Conservation (phyloP, 2,329 filamentous ascomycete species). For the Colletotrichum sansevieriae region DNA sequence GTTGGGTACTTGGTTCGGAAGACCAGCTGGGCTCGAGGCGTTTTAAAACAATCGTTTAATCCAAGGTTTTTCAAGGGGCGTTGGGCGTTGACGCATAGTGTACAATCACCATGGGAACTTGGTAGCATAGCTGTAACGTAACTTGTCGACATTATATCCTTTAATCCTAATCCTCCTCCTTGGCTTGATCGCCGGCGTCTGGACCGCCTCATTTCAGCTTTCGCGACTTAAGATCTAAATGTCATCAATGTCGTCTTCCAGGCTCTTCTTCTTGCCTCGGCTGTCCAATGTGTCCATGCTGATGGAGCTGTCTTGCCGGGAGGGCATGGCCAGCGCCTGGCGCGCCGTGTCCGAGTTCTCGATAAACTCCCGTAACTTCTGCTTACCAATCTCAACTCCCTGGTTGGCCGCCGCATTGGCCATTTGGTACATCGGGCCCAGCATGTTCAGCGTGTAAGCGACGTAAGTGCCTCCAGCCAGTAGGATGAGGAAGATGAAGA, state of each 20-base stretch:
- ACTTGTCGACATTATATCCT: slow-evolving; percentile 41
- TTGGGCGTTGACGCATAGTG: slow-evolving; percentile 10
- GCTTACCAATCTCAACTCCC: slow-evolving; percentile 91
- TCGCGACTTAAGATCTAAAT: slow-evolving; percentile 53
- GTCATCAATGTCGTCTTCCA: slow-evolving; percentile 70
- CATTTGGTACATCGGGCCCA: slow-evolving; percentile 97
- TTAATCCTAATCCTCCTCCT: slow-evolving; percentile 30
- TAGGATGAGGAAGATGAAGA: slow-evolving; percentile 90
- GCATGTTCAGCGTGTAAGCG: slow-evolving; percentile 93
- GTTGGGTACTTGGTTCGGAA: slow-evolving; percentile 86
- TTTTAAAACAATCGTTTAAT: slow-evolving; percentile 62
- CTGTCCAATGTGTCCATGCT: slow-evolving; percentile 72
- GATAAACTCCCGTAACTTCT: slow-evolving; percentile 89
- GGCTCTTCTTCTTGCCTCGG: slow-evolving; percentile 64
- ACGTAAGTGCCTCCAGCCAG: slow-evolving; percentile 83
- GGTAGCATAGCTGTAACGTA: slow-evolving; percentile 18
- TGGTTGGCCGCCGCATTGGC: slow-evolving; percentile 88
- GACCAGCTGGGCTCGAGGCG: slow-evolving; percentile 74
- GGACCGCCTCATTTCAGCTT: slow-evolving; percentile 24
- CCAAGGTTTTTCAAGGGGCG: not conserved
- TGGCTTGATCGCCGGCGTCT: slow-evolving; percentile 27
- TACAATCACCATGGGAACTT: slow-evolving; percentile 7
- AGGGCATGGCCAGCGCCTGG: slow-evolving; percentile 83
- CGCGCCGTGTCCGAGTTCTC: slow-evolving; percentile 88
- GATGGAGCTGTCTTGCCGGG: slow-evolving; percentile 62